These are phyloP conservation scores for Daedalea quercina DNA, from an alignment of 768 basidiomycete genomes.

Conservation along the genomic window DNA sequence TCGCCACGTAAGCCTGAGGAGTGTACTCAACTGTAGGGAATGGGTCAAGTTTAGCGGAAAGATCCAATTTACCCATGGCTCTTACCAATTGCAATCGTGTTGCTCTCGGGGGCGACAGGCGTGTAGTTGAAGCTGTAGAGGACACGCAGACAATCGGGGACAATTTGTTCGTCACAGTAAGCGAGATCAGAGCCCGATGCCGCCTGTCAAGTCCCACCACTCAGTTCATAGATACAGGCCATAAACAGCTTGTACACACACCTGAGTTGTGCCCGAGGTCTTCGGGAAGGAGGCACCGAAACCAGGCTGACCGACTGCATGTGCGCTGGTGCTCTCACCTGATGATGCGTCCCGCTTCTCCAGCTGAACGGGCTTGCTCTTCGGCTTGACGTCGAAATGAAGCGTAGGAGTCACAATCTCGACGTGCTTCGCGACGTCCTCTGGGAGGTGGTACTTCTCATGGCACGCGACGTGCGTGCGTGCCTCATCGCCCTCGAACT, in stretches of 20 bases:
- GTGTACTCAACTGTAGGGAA: slow-evolving; percentile 33
- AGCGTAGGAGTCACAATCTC: slow-evolving; percentile 69
- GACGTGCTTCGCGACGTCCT: slow-evolving; percentile 46
- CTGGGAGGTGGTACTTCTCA: slow-evolving; percentile 57
- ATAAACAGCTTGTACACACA: background rate
- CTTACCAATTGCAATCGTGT: slow-evolving; percentile 25
- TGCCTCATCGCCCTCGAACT: slow-evolving; percentile 22
- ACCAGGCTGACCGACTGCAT: slow-evolving; percentile 8
- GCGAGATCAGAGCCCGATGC: background rate
- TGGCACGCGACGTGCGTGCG: slow-evolving; percentile 45
- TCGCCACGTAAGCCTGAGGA: slow-evolving; percentile 33
- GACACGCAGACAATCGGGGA: slow-evolving; percentile 23
- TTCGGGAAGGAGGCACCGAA: slow-evolving; percentile 11
- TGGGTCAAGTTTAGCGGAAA: background rate
- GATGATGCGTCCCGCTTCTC: background rate
- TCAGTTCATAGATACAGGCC: too few relatives aligned
- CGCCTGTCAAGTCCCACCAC: too few relatives aligned
- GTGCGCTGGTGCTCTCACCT: background rate
- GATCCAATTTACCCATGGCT: background rate
- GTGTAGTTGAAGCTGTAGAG: slow-evolving; percentile 26
- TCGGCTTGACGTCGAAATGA: slow-evolving; percentile 46
- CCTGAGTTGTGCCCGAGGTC: slow-evolving; percentile 10
- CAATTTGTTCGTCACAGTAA: slow-evolving; percentile 23
- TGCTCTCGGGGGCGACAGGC: slow-evolving; percentile 17
- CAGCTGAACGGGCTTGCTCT: slow-evolving; percentile 5